These are phyloP conservation scores for Yamadazyma sp. DNA, from an alignment of 805 yeast genomes.

Conservation along the genomic window DNA sequence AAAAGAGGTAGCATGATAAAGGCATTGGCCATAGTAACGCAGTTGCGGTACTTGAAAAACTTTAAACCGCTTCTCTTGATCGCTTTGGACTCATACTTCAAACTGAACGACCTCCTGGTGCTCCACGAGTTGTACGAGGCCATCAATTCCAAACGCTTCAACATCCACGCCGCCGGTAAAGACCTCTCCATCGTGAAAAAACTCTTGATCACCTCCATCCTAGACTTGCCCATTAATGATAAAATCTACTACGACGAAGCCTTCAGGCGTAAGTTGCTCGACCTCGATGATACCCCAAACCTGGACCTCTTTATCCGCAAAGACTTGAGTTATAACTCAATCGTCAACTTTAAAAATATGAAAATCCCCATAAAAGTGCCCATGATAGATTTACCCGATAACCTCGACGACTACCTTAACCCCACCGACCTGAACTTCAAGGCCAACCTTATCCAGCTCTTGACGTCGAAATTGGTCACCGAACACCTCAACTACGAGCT, in stretches of 20 bases:
- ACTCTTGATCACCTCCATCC: conserved; percentile 40
- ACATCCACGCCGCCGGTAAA: conserved; percentile 13
- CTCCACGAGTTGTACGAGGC: conserved; percentile 31
- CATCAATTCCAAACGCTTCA: conserved; percentile 33
- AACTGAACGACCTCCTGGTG: conserved; percentile 18
- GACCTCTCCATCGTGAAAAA: conserved; percentile 34
- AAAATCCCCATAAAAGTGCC: conserved; percentile 47
- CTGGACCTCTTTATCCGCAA: conserved; percentile 41
- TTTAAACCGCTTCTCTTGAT: conserved; percentile 59
- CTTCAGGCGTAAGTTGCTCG: conserved; percentile 35
- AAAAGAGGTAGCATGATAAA: conserved; percentile 61
- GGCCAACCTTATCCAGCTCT: conserved; percentile 33
- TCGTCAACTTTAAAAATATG: conserved; percentile 39
- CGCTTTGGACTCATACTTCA: conserved; percentile 50
- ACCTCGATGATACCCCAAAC: conserved; percentile 27
- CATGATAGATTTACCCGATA: conserved; percentile 40
- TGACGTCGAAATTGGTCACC: conserved; percentile 35
- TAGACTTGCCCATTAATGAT: conserved; percentile 44
- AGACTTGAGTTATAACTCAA: conserved; percentile 42
- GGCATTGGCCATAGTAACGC: conserved; percentile 59
- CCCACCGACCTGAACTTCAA: conserved; percentile 47
- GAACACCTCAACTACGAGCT: conserved; percentile 44
- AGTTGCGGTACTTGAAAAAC: conserved; percentile 49
- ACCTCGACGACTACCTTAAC: conserved; percentile 44
- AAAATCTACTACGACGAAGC: conserved; percentile 39